Percentiles rank a stretch among this genome's conserved stretches.
These are phyloP conservation scores for Scalesia atractyloides DNA, from an alignment of 129 eudicot species.

Conservation along the genomic window DNA sequence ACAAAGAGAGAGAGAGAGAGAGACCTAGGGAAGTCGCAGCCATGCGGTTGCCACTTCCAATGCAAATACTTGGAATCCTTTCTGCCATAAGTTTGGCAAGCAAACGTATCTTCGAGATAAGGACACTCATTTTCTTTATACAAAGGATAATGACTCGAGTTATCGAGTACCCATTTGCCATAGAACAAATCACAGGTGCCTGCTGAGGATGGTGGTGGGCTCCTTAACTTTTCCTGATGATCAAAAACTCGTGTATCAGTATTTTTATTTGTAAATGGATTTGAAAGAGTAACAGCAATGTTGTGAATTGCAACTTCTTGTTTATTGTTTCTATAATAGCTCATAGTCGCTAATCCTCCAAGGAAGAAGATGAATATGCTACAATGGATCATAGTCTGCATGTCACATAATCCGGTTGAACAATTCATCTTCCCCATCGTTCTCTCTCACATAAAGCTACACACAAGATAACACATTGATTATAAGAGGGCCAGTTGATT, in stretches of 20 bases:
- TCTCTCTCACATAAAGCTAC: not conserved
- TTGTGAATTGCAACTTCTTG: not conserved
- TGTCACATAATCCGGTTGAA: constrained; percentile 31
- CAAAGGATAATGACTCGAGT: constrained; percentile 47
- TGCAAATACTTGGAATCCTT: constrained; percentile 46
- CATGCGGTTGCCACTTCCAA: constrained; percentile 74
- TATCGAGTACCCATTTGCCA: constrained; percentile 63
- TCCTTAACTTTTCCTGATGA: constrained; percentile 9
- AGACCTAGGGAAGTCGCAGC: constrained; percentile 59
- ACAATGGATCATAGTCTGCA: constrained; percentile 30
- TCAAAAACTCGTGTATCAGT: constrained; percentile 8
- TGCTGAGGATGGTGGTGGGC: not conserved
- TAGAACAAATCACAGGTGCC: constrained; percentile 52
- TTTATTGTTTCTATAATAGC: constrained; percentile 21
- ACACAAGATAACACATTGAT: constrained; percentile 1
- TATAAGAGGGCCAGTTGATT: not conserved
- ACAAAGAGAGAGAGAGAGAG: constrained; percentile 13
- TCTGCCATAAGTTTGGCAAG: constrained; percentile 60
- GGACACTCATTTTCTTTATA: constrained; percentile 55
- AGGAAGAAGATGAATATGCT: constrained; percentile 31
- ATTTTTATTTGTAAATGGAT: not conserved
- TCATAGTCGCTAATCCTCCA: constrained; percentile 35
- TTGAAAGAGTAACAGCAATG: not conserved
- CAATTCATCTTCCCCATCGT: constrained; percentile 16
- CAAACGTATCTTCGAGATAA: constrained; percentile 44